These are phyloP conservation scores for Aspergillus luchuensis DNA, from an alignment of 2,329 filamentous ascomycete species.

Conservation along the genomic window DNA sequence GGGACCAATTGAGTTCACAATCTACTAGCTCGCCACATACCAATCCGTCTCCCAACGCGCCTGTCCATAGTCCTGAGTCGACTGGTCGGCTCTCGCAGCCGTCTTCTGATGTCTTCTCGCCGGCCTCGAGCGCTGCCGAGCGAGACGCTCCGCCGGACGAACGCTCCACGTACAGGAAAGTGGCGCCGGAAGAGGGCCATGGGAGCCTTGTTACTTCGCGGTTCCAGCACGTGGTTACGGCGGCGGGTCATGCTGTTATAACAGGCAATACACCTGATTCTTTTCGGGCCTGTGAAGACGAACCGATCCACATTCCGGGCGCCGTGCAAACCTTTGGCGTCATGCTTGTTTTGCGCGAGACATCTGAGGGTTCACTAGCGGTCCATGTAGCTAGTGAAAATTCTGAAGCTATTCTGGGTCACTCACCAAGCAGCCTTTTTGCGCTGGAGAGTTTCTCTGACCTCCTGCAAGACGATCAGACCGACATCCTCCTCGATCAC, in stretches of 20 bases:
- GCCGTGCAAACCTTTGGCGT: slow-evolving; percentile 81
- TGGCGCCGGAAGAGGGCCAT: slow-evolving; percentile 35
- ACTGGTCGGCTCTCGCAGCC: slow-evolving; percentile 6
- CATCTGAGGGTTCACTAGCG: slow-evolving; percentile 65
- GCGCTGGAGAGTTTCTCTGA: slow-evolving; percentile 74
- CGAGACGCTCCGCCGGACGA: not conserved
- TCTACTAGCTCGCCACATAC: slow-evolving; percentile 8
- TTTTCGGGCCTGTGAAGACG: slow-evolving; percentile 82
- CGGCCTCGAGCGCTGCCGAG: not conserved
- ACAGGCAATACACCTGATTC: slow-evolving; percentile 72
- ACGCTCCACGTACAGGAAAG: not conserved
- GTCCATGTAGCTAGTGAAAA: slow-evolving; percentile 83
- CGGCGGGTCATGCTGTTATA: slow-evolving; percentile 78
- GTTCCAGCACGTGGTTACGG: slow-evolving; percentile 75
- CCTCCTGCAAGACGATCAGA: slow-evolving; percentile 79
- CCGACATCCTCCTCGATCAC: slow-evolving; percentile 80
- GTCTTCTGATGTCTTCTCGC: not conserved
- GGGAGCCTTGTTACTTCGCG: slow-evolving; percentile 66
- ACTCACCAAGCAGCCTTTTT: slow-evolving; percentile 75
- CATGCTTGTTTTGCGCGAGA: slow-evolving; percentile 68
- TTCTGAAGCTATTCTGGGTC: slow-evolving; percentile 71
- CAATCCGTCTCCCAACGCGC: not conserved
- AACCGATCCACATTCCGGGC: slow-evolving; percentile 82
- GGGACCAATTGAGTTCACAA: slow-evolving; percentile 25
- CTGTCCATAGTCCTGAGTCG: not conserved